phyloP scores from a whole-genome alignment of 306 rosid species.

The Citrullus colocynthis region DNA sequence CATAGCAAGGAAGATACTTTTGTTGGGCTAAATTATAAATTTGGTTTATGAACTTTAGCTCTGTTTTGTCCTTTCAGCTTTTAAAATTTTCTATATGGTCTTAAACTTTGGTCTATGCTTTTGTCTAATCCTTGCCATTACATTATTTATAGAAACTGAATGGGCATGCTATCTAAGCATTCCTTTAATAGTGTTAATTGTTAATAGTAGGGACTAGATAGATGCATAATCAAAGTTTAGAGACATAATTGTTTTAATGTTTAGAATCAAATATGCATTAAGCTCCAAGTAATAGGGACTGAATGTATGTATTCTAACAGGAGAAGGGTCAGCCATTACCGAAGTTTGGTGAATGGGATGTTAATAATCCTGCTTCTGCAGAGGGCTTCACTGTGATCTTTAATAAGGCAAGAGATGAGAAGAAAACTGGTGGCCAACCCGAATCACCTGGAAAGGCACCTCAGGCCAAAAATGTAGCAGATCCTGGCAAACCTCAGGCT shows the following conservation, averaged over 20 bases:
- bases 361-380: conserved; percentile 96
- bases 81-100: not conserved
- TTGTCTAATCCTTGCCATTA: not conserved
- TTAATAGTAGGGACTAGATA: not conserved
- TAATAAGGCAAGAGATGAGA: conserved; percentile 95
- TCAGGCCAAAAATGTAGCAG: conserved; percentile 44
- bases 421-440: conserved; percentile 89
- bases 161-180: not conserved
- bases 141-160: not conserved
- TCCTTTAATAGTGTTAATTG: not conserved
- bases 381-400: conserved; percentile 98
- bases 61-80: not conserved
- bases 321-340: conserved; percentile 95
- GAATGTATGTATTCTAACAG: conserved; percentile 16
- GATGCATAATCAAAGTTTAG: not conserved
- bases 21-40: not conserved
- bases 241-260: not conserved
- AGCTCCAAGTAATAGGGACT: not conserved
- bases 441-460: conserved; percentile 80
- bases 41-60: not conserved
- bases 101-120: not conserved
- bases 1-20: not conserved
- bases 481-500: conserved; percentile 51
- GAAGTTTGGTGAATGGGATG: conserved; percentile 99
- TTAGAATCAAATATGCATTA: not conserved